A percentile compares a stretch with the other conserved stretches of the same genome.
These are phyloP conservation scores for Glycine tomentella DNA, from an alignment of 306 rosid species.

Conservation along the genomic window DNA sequence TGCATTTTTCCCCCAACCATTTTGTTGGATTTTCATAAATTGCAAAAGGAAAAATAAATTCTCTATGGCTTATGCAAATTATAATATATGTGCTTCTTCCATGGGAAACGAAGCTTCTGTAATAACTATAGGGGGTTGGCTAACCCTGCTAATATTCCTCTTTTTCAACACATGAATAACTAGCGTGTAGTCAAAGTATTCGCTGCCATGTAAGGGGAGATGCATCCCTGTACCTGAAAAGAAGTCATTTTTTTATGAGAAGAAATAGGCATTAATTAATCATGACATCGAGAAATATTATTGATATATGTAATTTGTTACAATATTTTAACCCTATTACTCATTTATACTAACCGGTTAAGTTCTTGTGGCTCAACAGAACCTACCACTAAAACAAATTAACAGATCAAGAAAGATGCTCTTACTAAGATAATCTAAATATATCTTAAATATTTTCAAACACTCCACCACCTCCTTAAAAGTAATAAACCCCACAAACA, in stretches of 20 bases:
- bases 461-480: too few species aligned
- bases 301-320: too few species aligned
- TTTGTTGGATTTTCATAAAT: slow-evolving; percentile 2
- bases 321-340: too few species aligned
- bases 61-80: neutral
- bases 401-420: too few species aligned
- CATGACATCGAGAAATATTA: neutral
- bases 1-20: neutral
- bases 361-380: too few species aligned
- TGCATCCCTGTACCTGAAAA: slow-evolving; percentile 79
- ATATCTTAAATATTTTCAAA: too few species aligned
- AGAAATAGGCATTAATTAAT: neutral
- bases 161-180: neutral
- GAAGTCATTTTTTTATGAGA: slow-evolving; percentile 7
- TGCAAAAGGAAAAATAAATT: neutral
- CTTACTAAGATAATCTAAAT: too few species aligned
- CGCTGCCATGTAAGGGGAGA: slow-evolving; percentile 73
- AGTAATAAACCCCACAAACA: neutral
- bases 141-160: neutral
- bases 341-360: too few species aligned
- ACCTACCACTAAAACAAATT: too few species aligned
- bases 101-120: neutral
- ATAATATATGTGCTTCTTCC: neutral
- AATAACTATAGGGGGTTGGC: neutral
- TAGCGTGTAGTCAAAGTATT: slow-evolving; percentile 60